phyloP scores from a whole-genome alignment of 805 yeast species.

The Schizosaccharomyces osmophilus region DNA sequence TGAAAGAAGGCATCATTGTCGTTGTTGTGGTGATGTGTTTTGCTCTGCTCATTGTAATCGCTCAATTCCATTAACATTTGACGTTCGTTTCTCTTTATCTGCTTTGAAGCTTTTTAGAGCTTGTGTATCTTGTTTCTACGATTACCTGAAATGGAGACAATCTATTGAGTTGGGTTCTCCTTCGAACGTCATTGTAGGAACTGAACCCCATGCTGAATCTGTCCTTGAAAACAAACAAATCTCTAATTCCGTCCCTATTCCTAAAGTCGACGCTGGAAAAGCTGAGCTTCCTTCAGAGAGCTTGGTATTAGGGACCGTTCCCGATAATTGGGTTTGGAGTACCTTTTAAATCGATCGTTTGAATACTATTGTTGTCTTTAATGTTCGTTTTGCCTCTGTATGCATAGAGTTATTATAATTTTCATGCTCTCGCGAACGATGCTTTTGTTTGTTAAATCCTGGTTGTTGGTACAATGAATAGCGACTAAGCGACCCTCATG shows the following conservation, averaged over 20 bases:
- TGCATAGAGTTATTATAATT: no score
- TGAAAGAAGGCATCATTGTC: constrained; percentile 63
- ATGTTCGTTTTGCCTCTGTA: neutral
- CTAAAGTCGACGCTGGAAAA: neutral
- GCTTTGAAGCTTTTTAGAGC: constrained; percentile 40
- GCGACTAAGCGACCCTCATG: no score
- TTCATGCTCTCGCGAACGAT: no score
- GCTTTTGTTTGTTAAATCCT: no score
- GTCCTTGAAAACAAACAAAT: no score
- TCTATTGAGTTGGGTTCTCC: neutral
- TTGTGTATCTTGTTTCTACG: constrained; percentile 40
- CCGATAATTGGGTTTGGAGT: constrained; percentile 12
- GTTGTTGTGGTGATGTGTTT: constrained; percentile 62
- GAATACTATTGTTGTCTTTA: neutral
- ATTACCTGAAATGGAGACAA: constrained; percentile 13
- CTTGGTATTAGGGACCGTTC: constrained; percentile 6
- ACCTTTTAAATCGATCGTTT: constrained; percentile 6
- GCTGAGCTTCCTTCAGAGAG: neutral
- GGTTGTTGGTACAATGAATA: no score
- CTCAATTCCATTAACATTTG: constrained; percentile 29
- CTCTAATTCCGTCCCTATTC: neutral
- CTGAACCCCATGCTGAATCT: neutral
- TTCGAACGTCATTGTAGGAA: neutral
- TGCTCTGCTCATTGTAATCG: constrained; percentile 43
- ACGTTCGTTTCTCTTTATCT: constrained; percentile 29